Base-by-base conservation (phyloP, 495 filamentous ascomycete species). In the Neurospora discreta region DNA sequence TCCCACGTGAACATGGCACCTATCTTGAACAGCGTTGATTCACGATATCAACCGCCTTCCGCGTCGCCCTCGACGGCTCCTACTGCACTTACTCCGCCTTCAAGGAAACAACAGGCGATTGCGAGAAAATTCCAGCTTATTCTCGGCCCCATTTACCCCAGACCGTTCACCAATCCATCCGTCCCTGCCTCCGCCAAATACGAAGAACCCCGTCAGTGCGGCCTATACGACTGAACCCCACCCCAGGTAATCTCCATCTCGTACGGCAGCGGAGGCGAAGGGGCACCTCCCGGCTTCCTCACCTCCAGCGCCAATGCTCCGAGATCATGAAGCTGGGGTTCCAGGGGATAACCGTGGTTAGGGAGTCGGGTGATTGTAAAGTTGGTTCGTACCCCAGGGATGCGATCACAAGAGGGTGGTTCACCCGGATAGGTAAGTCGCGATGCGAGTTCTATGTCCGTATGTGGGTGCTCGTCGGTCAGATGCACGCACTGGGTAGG, bases 321-420 rank as follows among this genome's bases (percentile, higher is more conserved):
- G 81, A 83, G 81, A 75, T 85, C 75, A 85, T 91, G 82, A 91
- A 92, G 81, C 87, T 91, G 8, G 89, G 89, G 3, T 81, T 91
- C 30, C 86, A 86, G 71, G 90, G 90, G 13, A 82, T 89, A 9
- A 87, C 87, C 0, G 80, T 91, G 23, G 74, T 92, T 43, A 86
- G 87, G 73, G 86, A 89, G 0, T 89, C 85, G 0, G 89, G 89
- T 10, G 89, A 90, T 78, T 83, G 81, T 39, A 89, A 89, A 39
- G 89, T 90, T 4, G 86, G 79, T 1, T 84, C 84, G 20, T 81
- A 82, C 70, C 75, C 80, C 15, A 79, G 78, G 13, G 78, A 82
- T 38, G 80, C 68, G 69, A 72, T 69, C 65, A 71, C 1, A 33
- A 52, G 3, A 60, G 60, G n/a, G 73, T 78, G 11, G 79, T 75